These are phyloP conservation scores for Hydrangea macrophylla DNA, from an alignment of 148 eudicot genomes.

Conservation along the genomic window DNA sequence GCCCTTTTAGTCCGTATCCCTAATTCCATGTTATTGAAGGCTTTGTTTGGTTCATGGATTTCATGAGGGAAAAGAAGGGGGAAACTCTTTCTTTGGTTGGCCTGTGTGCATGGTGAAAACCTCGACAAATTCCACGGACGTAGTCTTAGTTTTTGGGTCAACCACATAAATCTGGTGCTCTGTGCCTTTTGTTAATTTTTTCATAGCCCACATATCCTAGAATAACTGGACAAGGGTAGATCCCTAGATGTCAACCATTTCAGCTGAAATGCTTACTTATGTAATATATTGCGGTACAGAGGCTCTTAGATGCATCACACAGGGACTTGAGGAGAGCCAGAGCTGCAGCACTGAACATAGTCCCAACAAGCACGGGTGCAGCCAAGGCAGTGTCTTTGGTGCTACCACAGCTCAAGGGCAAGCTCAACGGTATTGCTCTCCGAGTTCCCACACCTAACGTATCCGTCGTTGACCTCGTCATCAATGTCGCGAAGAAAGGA, in stretches of 20 bases:
- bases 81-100: no score
- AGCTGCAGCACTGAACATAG: conserved; percentile 98
- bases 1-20: no score
- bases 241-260: not conserved
- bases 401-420: conserved; percentile 97
- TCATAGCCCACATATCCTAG: no score
- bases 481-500: conserved; percentile 88
- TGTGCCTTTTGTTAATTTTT: no score
- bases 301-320: conserved; percentile 97
- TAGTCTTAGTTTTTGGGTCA: no score
- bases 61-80: no score
- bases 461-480: conserved; percentile 94
- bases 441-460: conserved; percentile 99
- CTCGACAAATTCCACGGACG: no score
- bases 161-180: no score
- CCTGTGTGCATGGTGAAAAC: no score
- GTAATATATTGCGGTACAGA: conserved; percentile 52
- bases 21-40: no score
- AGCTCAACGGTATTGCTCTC: conserved; percentile 96
- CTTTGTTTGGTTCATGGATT: no score
- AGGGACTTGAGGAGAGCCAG: conserved; percentile 96
- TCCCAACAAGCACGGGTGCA: conserved; percentile 99
- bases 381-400: conserved; percentile 98
- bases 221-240: no score
- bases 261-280: not conserved